Evolutionary conservation across 257 asterid species (phyloP), one percentile per base, ranked within the genome.

Genomic region (Pogostemon cablin): DNA sequence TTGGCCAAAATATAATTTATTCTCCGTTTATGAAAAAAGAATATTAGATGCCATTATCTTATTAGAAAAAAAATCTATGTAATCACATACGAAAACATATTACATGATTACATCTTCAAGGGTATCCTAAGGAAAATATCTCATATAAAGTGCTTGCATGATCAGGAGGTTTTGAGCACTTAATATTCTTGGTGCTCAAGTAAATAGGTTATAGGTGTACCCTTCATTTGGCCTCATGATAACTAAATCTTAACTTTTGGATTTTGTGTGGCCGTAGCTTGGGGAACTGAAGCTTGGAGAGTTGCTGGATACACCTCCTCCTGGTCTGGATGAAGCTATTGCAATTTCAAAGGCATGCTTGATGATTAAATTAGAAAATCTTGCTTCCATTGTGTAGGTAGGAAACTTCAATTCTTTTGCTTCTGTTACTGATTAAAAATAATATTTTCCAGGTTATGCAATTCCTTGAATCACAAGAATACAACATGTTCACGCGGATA

Each of bases 281-380:
- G 99, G 98, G 78, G 98, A 95, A 39, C 80, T 95, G 63, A 95
- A 95, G 93, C 93, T 95, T 71, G 99, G 97, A 70, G 98, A 95
- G 82, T 86, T 95, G 80, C 90, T 95, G 86, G 98, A 91, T 83
- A 91, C 99, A 37, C 98, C 99, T 72, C 99, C 99, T 72, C 99
- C 98, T 59, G 99, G 99, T 67, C 77, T 95, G 52, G 99, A 95
- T 77, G 98, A 95, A 83, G 98, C 99, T 62, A 91, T 95, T 76
- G 99, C 99, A 56, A 91, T 95, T 82, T 88, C 97, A 38, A 95
- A 95, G 98, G 99, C 82, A 86, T 64, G 88, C 59, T 12, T 66
- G 67, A 46, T 56, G 49, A 55, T 74, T 12, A 37, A 58, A 37
- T 50, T 62, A 37, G 41, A 47, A 61, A 17, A 3, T 77, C 49